These are phyloP conservation scores for Suillus hirtellus DNA, from an alignment of 768 basidiomycete genomes.

Conservation along the genomic window DNA sequence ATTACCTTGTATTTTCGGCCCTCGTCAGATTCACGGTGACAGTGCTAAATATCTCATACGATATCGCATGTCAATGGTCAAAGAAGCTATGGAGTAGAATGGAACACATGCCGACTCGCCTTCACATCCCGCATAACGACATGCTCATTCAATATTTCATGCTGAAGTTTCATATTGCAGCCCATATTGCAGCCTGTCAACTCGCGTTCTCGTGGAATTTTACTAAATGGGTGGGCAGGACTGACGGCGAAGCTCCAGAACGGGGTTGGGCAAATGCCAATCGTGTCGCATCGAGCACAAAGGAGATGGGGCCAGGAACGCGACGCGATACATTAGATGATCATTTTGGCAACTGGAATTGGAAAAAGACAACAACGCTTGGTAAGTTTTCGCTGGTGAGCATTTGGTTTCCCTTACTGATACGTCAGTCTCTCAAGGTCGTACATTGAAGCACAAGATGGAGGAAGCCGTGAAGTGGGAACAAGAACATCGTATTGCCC, in stretches of 20 bases:
- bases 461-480: background rate
- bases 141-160: background rate
- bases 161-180: background rate
- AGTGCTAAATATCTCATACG: background rate
- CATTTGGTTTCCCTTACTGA: background rate
- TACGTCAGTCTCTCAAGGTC: slow-evolving; percentile 1
- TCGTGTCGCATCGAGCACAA: background rate
- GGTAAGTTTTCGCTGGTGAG: background rate
- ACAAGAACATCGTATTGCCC: background rate
- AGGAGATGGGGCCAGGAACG: background rate
- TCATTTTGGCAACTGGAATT: background rate
- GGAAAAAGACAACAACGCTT: background rate
- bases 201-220: background rate
- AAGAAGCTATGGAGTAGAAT: background rate
- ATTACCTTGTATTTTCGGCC: background rate
- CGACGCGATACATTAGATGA: background rate
- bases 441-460: background rate
- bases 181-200: background rate
- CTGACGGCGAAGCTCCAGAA: background rate
- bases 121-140: background rate
- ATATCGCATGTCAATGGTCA: background rate
- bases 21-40: background rate
- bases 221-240: background rate
- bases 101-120: background rate
- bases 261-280: background rate